Base-by-base conservation (phyloP, 768 basidiomycete species). In the Tricholoma flavovirens region DNA sequence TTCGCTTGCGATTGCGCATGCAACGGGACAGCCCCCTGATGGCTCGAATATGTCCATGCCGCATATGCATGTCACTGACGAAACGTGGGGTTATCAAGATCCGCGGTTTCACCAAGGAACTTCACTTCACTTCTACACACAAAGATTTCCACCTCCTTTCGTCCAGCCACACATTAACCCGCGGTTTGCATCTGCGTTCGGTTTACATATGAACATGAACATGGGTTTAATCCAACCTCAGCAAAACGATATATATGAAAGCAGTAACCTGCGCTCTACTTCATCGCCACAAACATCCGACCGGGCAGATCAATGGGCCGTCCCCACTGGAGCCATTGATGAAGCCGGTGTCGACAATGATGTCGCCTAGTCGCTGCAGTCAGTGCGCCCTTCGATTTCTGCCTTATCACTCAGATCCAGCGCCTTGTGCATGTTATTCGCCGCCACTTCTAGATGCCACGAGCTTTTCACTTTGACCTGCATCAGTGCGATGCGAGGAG, bases 141-240 rank as follows among this genome's bases (percentile, higher is more conserved):
- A 60, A 38, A 43, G 53, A 11, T 65, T 60, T 40, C 58, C 68
- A 36, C 57, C 62, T 57, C 58, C 55, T 3, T 68, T 65, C 36
- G 75, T 90, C n/a, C 87, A 90, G 60, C 90, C 90, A 5, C 90
- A 92, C 64, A 91, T 92, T 56, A 91, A 92, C 62, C 90, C 90
- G 8, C 79, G 84, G 10, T 91, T 92, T 68, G 87, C 88, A 12
- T 79, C 81, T 30, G 72, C 73, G 26, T 87, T 89, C 59, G 86
- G 83, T 22, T 67, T 84, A 55, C 72, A 76, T 49, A 58, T 79
- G 57, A 73, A 75, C 51, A 57, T 79, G 57, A 69, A 64, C 55
- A 65, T 65, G 51, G 49, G 55, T 12, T 19, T 43, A 17, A 43
- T 21, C 8, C 64, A 59, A n/a, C 46, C 66, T 12, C 65, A 66